Conservation (phyloP, 805 yeast genomes). For the Metschnikowia colocasiae region DNA sequence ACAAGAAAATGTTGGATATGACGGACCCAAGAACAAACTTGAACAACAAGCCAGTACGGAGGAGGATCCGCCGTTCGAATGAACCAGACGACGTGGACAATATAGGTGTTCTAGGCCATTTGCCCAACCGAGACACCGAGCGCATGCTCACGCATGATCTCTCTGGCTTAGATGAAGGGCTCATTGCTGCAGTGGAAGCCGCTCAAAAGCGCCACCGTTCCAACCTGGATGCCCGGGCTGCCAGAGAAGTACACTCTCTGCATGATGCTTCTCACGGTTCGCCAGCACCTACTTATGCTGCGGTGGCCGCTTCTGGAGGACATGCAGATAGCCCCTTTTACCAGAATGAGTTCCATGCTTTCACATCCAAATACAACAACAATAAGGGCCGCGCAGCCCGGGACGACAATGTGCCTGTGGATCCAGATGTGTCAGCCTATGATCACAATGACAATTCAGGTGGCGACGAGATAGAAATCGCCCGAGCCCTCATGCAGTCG, state of each 20-base stretch:
- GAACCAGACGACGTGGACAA: constrained; percentile 32
- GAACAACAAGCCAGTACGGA: neutral
- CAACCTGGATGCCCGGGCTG: constrained; percentile 16
- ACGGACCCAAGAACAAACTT: neutral
- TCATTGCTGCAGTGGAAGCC: constrained; percentile 59
- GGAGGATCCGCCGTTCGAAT: constrained; percentile 13
- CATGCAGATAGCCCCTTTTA: constrained; percentile 19
- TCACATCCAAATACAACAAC: constrained; percentile 9
- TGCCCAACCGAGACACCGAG: constrained; percentile 22
- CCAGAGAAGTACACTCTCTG: constrained; percentile 3
- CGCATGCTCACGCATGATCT: constrained; percentile 39
- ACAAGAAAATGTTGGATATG: constrained; percentile 19
- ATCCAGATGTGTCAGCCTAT: constrained; percentile 52
- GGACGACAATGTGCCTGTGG: constrained; percentile 45
- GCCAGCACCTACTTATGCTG: constrained; percentile 25
- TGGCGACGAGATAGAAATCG: constrained; percentile 60
- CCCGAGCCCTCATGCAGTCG: constrained; percentile 62
- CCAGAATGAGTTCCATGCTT: constrained; percentile 13
- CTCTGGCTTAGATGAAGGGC: constrained; percentile 41
- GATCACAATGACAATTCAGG: constrained; percentile 22
- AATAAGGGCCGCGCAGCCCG: constrained; percentile 9
- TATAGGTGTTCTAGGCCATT: constrained; percentile 24
- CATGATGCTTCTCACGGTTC: constrained; percentile 9
- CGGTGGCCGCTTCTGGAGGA: constrained; percentile 33
- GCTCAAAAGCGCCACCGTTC: constrained; percentile 42